Evolutionary conservation across 2,329 filamentous ascomycete genomes (phyloP).

Genomic region (Exophiala bonariae): DNA sequence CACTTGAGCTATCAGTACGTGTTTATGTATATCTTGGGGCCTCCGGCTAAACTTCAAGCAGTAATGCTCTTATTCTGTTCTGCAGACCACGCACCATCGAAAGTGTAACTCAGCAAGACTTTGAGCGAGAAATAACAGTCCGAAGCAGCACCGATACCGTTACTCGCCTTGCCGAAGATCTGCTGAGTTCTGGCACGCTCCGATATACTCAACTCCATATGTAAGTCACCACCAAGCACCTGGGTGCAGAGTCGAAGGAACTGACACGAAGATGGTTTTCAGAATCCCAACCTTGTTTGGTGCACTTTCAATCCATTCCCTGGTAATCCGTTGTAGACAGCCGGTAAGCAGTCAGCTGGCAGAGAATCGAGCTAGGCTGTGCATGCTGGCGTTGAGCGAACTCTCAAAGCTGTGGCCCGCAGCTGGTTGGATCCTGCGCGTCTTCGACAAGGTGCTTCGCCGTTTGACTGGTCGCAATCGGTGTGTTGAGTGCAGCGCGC

Average conservation of each 20-base stretch:
- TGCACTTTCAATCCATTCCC: conserved; percentile 16
- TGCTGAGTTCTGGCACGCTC: conserved; percentile 23
- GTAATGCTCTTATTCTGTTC: conserved; percentile 5
- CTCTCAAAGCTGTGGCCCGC: conserved; percentile 27
- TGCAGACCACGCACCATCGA: conserved; percentile 5
- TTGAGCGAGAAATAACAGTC: conserved; percentile 3
- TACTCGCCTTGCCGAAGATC: conserved; percentile 25
- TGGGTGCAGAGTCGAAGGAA: background rate
- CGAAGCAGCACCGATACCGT: background rate
- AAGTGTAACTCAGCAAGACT: conserved; percentile 7
- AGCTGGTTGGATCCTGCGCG: conserved; percentile 14
- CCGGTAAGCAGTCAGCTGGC: conserved; percentile 24
- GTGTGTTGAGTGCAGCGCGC: conserved; percentile 2
- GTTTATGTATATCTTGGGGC: background rate
- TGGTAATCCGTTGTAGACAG: conserved; percentile 22
- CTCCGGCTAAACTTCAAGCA: background rate
- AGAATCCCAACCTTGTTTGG: conserved; percentile 22
- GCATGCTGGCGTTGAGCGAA: conserved; percentile 28
- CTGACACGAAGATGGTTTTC: conserved; percentile 1
- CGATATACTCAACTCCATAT: conserved; percentile 6
- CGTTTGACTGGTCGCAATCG: conserved; percentile 6
- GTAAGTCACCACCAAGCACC: background rate
- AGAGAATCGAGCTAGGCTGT: conserved; percentile 29
- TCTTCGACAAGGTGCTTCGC: conserved; percentile 5
- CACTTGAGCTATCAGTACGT: conserved; percentile 5